Percentiles rank a stretch among this genome's conserved stretches.
These are phyloP conservation scores for Pyrenula massariospora DNA, from an alignment of 495 filamentous ascomycete species.

Conservation along the genomic window DNA sequence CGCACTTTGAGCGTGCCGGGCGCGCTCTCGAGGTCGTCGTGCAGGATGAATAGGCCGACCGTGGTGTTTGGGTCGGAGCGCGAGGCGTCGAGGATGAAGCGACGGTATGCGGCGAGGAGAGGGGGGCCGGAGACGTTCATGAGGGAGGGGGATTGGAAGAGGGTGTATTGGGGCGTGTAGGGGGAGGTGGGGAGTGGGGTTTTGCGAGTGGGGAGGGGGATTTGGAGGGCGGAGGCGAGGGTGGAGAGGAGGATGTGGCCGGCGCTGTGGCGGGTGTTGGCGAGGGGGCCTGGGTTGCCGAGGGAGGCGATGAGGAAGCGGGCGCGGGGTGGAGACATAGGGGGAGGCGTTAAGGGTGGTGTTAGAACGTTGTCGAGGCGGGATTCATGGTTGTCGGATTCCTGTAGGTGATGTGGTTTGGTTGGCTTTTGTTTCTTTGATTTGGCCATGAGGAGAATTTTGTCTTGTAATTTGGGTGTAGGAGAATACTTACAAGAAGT, in stretches of 20 bases:
- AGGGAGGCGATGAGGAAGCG: slow-evolving; percentile 59
- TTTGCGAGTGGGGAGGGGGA: slow-evolving; percentile 28
- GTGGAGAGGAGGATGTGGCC: slow-evolving; percentile 60
- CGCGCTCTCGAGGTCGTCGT: slow-evolving; percentile 70
- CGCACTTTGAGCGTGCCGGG: slow-evolving; percentile 54
- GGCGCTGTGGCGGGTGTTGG: slow-evolving; percentile 66
- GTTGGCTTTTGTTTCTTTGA: neutral
- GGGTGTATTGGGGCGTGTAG: slow-evolving; percentile 42
- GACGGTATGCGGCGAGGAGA: slow-evolving; percentile 29
- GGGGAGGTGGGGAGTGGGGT: slow-evolving; percentile 25
- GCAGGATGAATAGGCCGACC: slow-evolving; percentile 54
- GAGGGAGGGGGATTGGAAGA: slow-evolving; percentile 49
- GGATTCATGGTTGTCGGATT: neutral
- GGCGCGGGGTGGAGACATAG: slow-evolving; percentile 16
- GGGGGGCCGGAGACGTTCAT: slow-evolving; percentile 65
- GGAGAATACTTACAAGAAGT: slow-evolving; percentile 2
- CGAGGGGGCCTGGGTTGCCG: slow-evolving; percentile 56
- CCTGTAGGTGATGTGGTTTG: slow-evolving; percentile 1
- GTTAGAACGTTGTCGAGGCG: neutral
- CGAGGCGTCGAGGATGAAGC: slow-evolving; percentile 23
- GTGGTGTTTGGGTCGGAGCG: slow-evolving; percentile 13
- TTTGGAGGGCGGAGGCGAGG: slow-evolving; percentile 33
- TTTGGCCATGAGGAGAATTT: neutral
- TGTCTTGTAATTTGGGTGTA: neutral
- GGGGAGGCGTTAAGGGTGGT: slow-evolving; percentile 2